Percentiles rank a stretch among this genome's conserved stretches.
Evolutionary conservation across 2,329 filamentous ascomycete species (phyloP).

Genomic region (Aureobasidium sp.): DNA sequence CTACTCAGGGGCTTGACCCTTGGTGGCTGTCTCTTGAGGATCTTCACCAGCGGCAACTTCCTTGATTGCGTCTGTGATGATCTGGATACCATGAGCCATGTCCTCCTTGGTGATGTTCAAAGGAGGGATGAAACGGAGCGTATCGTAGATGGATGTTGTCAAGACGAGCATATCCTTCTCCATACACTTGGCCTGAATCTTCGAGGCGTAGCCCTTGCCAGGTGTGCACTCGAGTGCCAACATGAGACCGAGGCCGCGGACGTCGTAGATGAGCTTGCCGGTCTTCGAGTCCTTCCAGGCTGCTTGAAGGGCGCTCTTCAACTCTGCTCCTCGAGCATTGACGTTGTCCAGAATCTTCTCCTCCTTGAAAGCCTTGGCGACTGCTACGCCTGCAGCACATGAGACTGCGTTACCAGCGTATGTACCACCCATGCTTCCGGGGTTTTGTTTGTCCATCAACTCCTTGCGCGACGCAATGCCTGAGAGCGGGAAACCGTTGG

Average conservation of each 20-base stretch:
- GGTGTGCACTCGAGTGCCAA: slow-evolving; percentile 29
- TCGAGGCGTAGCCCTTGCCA: slow-evolving; percentile 27
- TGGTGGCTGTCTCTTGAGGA: slow-evolving; percentile 15
- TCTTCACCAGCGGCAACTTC: slow-evolving; percentile 25
- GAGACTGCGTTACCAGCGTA: slow-evolving; percentile 31
- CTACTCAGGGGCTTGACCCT: slow-evolving; percentile 17
- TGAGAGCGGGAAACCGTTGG: slow-evolving; percentile 20
- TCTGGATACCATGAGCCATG: slow-evolving; percentile 29
- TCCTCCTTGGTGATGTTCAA: slow-evolving; percentile 32
- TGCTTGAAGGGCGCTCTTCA: slow-evolving; percentile 21
- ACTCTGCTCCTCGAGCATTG: slow-evolving; percentile 22
- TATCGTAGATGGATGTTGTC: slow-evolving; percentile 34
- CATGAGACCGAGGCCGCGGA: slow-evolving; percentile 32
- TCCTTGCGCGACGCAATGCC: slow-evolving; percentile 24
- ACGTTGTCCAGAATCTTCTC: slow-evolving; percentile 31
- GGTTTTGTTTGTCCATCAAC: slow-evolving; percentile 29
- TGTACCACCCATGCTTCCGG: slow-evolving; percentile 31
- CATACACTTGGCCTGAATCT: slow-evolving; percentile 32
- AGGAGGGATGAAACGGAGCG: slow-evolving; percentile 31
- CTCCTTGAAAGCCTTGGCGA: slow-evolving; percentile 28
- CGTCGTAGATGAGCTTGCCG: slow-evolving; percentile 28
- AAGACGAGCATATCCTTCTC: slow-evolving; percentile 31
- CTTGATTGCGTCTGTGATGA: slow-evolving; percentile 28
- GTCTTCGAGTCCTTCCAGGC: slow-evolving; percentile 20
- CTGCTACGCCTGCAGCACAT: slow-evolving; percentile 30